phyloP scores from a whole-genome alignment of 148 eudicot genomes.

The Talinum fruticosum region DNA sequence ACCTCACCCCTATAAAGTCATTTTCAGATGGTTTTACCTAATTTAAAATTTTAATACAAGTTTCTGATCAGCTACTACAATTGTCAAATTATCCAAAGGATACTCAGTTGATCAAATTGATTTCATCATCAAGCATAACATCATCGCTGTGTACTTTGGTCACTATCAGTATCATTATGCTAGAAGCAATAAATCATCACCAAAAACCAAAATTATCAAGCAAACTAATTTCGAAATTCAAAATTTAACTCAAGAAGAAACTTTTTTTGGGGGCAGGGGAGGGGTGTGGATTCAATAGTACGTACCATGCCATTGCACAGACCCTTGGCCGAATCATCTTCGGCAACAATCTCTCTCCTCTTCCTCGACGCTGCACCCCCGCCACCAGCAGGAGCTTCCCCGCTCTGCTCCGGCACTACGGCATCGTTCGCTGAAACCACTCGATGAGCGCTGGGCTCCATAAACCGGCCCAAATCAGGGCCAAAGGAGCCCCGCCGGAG shows the following conservation, averaged over 20 bases:
- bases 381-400: too few relatives aligned
- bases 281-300: neutral
- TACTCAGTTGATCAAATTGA: neutral
- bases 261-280: too few relatives aligned
- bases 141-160: neutral
- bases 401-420: conserved; percentile 1
- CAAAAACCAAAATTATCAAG: neutral
- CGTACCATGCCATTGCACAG: conserved; percentile 46
- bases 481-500: conserved; percentile 19
- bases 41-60: neutral
- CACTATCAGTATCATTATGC: neutral
- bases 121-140: neutral
- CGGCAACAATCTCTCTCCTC: conserved; percentile 38
- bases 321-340: conserved; percentile 29
- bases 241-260: neutral
- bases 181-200: neutral
- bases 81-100: neutral
- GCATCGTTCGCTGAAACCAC: conserved; percentile 12
- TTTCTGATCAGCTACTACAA: neutral
- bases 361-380: conserved; percentile 29
- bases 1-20: too few relatives aligned
- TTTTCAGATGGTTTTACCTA: neutral
- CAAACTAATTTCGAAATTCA: neutral
- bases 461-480: conserved; percentile 23
- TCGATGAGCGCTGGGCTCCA: conserved; percentile 23